Percentiles rank a stretch among this genome's conserved stretches.
phyloP scores from a whole-genome alignment of 1,139 yeast genomes.

The Suzukiozyma palmioleophila region DNA sequence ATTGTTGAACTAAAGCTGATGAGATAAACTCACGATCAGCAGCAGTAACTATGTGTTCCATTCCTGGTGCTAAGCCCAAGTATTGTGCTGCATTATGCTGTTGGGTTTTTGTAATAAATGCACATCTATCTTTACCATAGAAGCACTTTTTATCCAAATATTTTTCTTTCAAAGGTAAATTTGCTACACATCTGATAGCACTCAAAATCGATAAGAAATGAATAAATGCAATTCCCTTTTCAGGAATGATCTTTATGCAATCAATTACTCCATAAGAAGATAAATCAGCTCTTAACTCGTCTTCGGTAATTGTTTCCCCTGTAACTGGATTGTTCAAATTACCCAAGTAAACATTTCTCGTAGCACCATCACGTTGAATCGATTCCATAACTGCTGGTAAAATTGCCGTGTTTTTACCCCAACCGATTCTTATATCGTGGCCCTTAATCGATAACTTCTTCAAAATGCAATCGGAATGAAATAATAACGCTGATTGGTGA shows the following conservation, averaged over 20 bases:
- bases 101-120: conserved; percentile 84
- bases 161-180: conserved; percentile 50
- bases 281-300: conserved; percentile 49
- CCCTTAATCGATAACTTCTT: conserved; percentile 54
- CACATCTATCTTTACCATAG: conserved; percentile 64
- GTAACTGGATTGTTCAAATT: conserved; percentile 50
- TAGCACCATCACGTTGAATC: conserved; percentile 82
- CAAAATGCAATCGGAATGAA: conserved; percentile 59
- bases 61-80: conserved; percentile 84
- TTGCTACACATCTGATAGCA: conserved; percentile 57
- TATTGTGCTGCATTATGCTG: conserved; percentile 97
- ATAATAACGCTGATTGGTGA: conserved; percentile 55
- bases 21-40: conserved; percentile 69
- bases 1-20: conserved; percentile 59
- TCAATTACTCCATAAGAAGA: conserved; percentile 52
- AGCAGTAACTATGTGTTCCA: conserved; percentile 77
- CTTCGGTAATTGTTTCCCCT: conserved; percentile 52
- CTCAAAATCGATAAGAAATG: conserved; percentile 56
- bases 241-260: conserved; percentile 53
- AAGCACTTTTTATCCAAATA: conserved; percentile 55
- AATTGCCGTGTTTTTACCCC: conserved; percentile 65
- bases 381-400: conserved; percentile 68
- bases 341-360: conserved; percentile 86
- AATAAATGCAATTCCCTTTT: conserved; percentile 57
- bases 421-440: conserved; percentile 59